Evolutionary conservation across 2,329 filamentous ascomycete species (phyloP).

Genomic region (Colletotrichum tamarilloi): DNA sequence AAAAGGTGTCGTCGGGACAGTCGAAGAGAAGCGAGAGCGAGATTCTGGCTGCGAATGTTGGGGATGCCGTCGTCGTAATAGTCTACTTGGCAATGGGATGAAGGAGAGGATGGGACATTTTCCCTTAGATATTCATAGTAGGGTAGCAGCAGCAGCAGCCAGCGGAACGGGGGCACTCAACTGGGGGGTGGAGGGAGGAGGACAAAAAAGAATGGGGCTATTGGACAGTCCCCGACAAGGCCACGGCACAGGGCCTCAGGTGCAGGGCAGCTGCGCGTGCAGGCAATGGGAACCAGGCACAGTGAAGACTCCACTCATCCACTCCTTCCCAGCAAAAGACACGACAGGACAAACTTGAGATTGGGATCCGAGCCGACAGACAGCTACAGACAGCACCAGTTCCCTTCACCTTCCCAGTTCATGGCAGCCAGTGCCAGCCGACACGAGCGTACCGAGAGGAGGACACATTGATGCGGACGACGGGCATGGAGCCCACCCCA

Average conservation of each 20-base stretch:
- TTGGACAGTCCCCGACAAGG: constrained; percentile 21
- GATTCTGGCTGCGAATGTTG: constrained; percentile 26
- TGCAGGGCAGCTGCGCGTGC: neutral
- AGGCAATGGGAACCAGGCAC: neutral
- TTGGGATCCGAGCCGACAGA: constrained; percentile 18
- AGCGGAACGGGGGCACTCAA: constrained; percentile 8
- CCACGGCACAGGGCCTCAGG: constrained; percentile 2
- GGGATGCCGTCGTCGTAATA: constrained; percentile 33
- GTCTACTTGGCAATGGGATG: constrained; percentile 34
- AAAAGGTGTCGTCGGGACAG: constrained; percentile 26
- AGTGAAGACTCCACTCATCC: constrained; percentile 18
- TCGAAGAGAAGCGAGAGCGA: constrained; percentile 13
- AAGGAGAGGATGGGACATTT: constrained; percentile 32
- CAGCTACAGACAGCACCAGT: neutral
- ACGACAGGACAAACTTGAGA: constrained; percentile 14
- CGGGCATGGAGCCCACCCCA: constrained; percentile 11
- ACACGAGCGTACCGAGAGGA: constrained; percentile 1
- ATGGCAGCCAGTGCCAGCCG: neutral
- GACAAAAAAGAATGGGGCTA: constrained; percentile 14
- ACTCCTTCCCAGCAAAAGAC: constrained; percentile 7
- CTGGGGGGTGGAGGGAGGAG: constrained; percentile 16
- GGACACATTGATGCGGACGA: constrained; percentile 15
- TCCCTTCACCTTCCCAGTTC: neutral
- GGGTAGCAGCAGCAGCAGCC: neutral
- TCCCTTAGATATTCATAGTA: constrained; percentile 34